These are phyloP conservation scores for Hsuehochloa calcarea DNA, from an alignment of 176 grass and related monocot genomes.

Conservation along the genomic window DNA sequence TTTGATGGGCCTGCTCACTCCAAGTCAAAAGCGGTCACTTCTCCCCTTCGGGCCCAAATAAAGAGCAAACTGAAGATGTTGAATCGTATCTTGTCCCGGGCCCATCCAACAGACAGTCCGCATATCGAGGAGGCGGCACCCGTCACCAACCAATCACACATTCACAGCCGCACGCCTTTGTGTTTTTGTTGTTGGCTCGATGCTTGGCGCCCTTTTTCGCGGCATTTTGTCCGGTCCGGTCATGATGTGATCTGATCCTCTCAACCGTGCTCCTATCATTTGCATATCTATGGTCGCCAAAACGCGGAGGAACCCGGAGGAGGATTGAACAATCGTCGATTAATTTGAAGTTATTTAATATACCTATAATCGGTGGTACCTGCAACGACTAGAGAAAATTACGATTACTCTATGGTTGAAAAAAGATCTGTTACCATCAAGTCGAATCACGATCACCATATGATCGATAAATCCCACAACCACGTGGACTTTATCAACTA, in stretches of 20 bases:
- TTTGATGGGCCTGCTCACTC: not conserved
- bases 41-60: not conserved
- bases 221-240: not conserved
- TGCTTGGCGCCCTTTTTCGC: not conserved
- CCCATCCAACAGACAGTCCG: not conserved
- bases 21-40: not conserved
- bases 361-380: no score
- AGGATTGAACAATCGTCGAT: no score
- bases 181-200: not conserved
- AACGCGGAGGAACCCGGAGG: not conserved
- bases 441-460: no score
- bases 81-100: not conserved
- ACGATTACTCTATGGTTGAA: no score
- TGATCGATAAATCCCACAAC: no score
- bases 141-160: constrained; percentile 10
- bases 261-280: constrained; percentile 3
- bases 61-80: not conserved
- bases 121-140: not conserved
- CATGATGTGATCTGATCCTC: constrained; percentile 10
- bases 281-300: not conserved
- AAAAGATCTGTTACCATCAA: no score
- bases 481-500: no score
- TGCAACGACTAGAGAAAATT: no score
- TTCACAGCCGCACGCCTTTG: not conserved
- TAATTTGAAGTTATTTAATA: no score